Percentiles rank a stretch among this genome's conserved stretches.
These are phyloP conservation scores for Tausonia pullulans DNA, from an alignment of 1,284 basidiomycete species.

Conservation along the genomic window DNA sequence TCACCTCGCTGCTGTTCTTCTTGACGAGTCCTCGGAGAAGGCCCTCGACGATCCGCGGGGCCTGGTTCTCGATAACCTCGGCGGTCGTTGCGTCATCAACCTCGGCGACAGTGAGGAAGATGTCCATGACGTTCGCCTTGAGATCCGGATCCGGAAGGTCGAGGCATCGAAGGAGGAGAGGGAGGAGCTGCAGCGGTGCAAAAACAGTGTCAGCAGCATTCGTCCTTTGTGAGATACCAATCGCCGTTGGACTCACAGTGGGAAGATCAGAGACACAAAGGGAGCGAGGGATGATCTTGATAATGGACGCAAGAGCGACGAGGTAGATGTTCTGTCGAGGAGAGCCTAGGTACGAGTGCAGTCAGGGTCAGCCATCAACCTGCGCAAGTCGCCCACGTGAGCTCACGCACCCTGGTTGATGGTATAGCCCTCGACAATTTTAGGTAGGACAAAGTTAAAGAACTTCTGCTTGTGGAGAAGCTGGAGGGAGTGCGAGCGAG, in stretches of 20 bases:
- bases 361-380: background rate
- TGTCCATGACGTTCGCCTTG: slow-evolving; percentile 67
- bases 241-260: slow-evolving; percentile 40
- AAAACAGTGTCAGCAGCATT: slow-evolving; percentile 10
- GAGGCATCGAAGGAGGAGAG: slow-evolving; percentile 75
- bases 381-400: slow-evolving; percentile 29
- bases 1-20: slow-evolving; percentile 10
- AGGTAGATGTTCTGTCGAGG: slow-evolving; percentile 58
- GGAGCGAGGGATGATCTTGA: slow-evolving; percentile 67
- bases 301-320: slow-evolving; percentile 69
- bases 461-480: slow-evolving; percentile 76
- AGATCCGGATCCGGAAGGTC: slow-evolving; percentile 61
- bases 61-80: slow-evolving; percentile 53
- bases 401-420: slow-evolving; percentile 23
- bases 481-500: slow-evolving; percentile 35
- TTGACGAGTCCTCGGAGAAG: slow-evolving; percentile 52
- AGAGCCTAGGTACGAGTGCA: slow-evolving; percentile 32
- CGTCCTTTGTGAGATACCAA: background rate
- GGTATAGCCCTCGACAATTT: slow-evolving; percentile 51
- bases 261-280: slow-evolving; percentile 56
- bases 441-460: slow-evolving; percentile 61
- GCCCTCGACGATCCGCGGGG: slow-evolving; percentile 54
- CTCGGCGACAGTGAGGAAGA: slow-evolving; percentile 59
- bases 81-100: slow-evolving; percentile 41
- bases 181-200: slow-evolving; percentile 53